Evolutionary conservation across 2,329 filamentous ascomycete genomes (phyloP).

Genomic region (Aspergillus niger): DNA sequence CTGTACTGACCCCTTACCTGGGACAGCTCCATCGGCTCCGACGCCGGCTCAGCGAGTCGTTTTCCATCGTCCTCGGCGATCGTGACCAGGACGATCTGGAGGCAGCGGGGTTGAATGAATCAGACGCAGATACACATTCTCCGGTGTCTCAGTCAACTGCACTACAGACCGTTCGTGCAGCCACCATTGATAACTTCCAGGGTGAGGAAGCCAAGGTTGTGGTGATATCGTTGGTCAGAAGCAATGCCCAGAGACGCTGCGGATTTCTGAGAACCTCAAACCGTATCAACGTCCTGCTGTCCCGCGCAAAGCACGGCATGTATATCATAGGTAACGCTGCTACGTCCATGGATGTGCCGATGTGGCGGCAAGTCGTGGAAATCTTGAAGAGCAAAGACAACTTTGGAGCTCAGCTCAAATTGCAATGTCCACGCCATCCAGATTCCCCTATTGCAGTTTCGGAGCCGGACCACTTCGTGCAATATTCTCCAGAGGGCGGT

Average conservation of each 20-base stretch:
- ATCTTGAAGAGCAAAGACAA: constrained; percentile 52
- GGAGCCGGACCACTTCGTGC: constrained; percentile 60
- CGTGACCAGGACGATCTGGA: constrained; percentile 60
- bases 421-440: constrained; percentile 64
- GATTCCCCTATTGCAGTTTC: constrained; percentile 54
- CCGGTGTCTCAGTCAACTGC: constrained; percentile 1
- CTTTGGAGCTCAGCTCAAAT: constrained; percentile 54
- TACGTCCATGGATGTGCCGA: constrained; percentile 58
- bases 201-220: constrained; percentile 74
- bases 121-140: constrained; percentile 20
- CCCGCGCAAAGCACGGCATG: constrained; percentile 68
- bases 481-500: constrained; percentile 62
- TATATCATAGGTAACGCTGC: constrained; percentile 68
- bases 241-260: constrained; percentile 59
- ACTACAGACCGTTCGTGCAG: constrained; percentile 55
- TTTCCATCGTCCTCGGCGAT: constrained; percentile 66
- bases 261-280: constrained; percentile 70
- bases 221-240: constrained; percentile 69
- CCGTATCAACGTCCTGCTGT: constrained; percentile 69
- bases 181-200: constrained; percentile 75
- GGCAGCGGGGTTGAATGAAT: constrained; percentile 38
- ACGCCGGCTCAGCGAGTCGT: constrained; percentile 42
- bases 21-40: constrained; percentile 55
- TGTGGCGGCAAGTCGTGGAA: constrained; percentile 64
- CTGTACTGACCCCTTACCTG: constrained; percentile 66